These are phyloP conservation scores for Nemania serpens DNA, from an alignment of 2,329 filamentous ascomycete species.

Conservation along the genomic window DNA sequence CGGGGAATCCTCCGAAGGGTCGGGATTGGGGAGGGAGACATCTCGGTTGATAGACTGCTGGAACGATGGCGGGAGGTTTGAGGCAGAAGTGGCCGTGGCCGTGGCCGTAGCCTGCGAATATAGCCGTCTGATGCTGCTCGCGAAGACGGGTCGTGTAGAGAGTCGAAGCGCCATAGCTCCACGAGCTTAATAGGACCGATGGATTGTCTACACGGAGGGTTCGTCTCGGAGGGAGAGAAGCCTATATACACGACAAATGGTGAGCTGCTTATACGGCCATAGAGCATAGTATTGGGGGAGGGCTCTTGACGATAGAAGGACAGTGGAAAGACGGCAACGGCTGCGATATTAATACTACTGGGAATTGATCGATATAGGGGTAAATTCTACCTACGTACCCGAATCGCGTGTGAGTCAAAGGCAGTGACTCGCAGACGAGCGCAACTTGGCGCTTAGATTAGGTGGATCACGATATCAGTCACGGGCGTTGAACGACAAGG, in stretches of 20 bases:
- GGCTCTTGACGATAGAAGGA: too few species aligned
- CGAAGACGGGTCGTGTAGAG: slow-evolving; percentile 29
- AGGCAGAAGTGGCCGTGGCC: slow-evolving; percentile 22
- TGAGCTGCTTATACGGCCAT: slow-evolving; percentile 7
- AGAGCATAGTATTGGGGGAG: not conserved
- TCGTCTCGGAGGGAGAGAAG: not conserved
- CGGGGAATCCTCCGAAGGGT: slow-evolving; percentile 39
- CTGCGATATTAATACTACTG: too few species aligned
- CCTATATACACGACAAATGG: not conserved
- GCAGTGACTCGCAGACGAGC: not conserved
- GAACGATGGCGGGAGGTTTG: slow-evolving; percentile 35
- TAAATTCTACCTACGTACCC: slow-evolving; percentile 2
- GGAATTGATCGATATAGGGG: too few species aligned
- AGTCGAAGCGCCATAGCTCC: slow-evolving; percentile 38
- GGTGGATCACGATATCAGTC: not conserved
- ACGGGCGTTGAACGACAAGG: not conserved
- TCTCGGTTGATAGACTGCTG: slow-evolving; percentile 36
- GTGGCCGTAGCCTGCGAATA: slow-evolving; percentile 33
- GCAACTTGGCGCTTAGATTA: slow-evolving; percentile 10
- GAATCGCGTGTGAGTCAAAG: slow-evolving; percentile 14
- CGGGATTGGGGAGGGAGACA: slow-evolving; percentile 40
- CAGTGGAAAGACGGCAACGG: too few species aligned
- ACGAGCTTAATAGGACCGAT: not conserved
- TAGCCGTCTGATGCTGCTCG: slow-evolving; percentile 30
- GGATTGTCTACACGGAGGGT: not conserved